Percentiles rank a stretch among this genome's conserved stretches.
phyloP scores from a whole-genome alignment of 2,329 filamentous ascomycete genomes.

The Hypomyces rosellus region DNA sequence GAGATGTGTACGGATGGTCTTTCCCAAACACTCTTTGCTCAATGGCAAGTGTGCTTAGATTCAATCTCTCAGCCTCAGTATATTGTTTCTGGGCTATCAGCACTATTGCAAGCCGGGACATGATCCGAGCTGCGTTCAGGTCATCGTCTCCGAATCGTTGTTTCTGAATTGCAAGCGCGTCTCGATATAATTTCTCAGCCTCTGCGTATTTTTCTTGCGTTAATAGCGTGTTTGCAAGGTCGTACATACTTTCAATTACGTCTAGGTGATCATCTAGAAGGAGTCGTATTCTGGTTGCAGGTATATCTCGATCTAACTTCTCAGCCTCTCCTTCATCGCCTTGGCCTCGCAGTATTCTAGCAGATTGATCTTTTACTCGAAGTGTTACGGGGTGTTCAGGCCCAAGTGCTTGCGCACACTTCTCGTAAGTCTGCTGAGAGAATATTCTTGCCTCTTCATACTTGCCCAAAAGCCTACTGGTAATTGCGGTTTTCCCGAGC shows the following conservation, averaged over 20 bases:
- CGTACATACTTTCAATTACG: too few relatives aligned
- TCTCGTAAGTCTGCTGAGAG: neutral
- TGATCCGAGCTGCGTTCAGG: too few relatives aligned
- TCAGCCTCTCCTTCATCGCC: constrained; percentile 23
- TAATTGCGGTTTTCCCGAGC: too few relatives aligned
- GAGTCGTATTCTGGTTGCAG: too few relatives aligned
- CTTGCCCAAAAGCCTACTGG: too few relatives aligned
- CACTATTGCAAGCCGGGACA: neutral
- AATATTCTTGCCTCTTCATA: neutral
- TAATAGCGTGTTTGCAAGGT: too few relatives aligned
- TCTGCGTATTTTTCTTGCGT: too few relatives aligned
- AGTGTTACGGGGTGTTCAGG: neutral
- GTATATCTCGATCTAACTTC: neutral
- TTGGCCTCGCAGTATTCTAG: constrained; percentile 12
- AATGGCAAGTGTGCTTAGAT: constrained; percentile 9
- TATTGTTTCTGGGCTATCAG: constrained; percentile 6
- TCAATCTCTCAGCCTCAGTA: constrained; percentile 15
- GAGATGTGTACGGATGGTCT: neutral
- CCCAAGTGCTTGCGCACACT: neutral
- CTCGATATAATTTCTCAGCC: too few relatives aligned
- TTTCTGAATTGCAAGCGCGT: too few relatives aligned
- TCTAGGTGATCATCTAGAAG: too few relatives aligned
- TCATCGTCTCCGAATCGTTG: too few relatives aligned
- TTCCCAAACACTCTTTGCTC: neutral
- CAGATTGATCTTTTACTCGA: neutral